Base-by-base conservation (phyloP, 106 monocot genomes). In the Allium fistulosum region DNA sequence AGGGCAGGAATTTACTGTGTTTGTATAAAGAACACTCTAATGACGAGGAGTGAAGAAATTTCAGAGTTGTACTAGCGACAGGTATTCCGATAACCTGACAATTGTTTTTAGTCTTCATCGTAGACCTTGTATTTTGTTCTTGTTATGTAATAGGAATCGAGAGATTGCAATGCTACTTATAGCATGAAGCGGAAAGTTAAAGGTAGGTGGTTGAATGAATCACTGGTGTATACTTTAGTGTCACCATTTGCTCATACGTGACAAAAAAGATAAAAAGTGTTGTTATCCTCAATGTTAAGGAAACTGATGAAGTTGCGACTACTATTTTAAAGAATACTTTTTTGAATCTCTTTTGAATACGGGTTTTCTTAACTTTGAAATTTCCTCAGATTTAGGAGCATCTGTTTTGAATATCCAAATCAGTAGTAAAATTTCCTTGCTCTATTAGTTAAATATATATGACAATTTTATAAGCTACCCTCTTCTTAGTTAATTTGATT, bases 1-100 rank as follows among this genome's bases (percentile, higher is more conserved):
- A 61, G 48, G 22, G 3, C 18, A 57, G 12, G 22, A 71, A 26
- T 12, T 78, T 72, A 73, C 72, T 72, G 1, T 68, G 61, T 62
- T 62, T 72, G 58, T 28, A 59, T 9, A 64, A n/a, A 17, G 66
- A 58, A 57, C 65, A 59, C 5, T 57, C 62, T 63, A 68, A 50
- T 62, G 26, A 62, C 28, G 50, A 8, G 2, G 15, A 6, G 16
- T 3, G 48, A 4, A 12, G 12, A 47, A 49, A 49, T 11, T 63
- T 63, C 0, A 46, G 7, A 26, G 1, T 26, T 10, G 53, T 26
- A 11, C 8, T 14, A 11, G 52, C 53, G 1, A 52, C 52, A 4
- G 50, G 67, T 16, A 66, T 66, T 14, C 65, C 66, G 0, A 66
- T 16, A 4, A 49, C 66, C 7, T 66, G 66, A 48, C 50, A 48